Evolutionary conservation across 2,329 filamentous ascomycete species (phyloP).

Genomic region (Penicillium palitans): DNA sequence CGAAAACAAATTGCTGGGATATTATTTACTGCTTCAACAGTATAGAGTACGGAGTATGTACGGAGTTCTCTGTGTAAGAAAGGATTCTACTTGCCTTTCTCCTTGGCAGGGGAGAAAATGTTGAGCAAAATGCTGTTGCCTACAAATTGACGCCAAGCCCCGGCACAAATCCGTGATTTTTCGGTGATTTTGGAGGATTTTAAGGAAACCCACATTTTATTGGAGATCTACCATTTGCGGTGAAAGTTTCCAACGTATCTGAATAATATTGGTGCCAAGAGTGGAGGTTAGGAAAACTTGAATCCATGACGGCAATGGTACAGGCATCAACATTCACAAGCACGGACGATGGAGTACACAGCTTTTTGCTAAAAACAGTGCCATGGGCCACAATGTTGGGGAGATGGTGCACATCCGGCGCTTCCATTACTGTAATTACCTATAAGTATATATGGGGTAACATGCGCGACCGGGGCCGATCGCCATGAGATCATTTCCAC

Average conservation of each 20-base stretch:
- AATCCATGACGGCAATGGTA: not conserved
- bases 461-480: not conserved
- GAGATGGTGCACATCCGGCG: not conserved
- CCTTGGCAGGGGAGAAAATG: not conserved
- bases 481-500: conserved; percentile 1
- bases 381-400: not conserved
- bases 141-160: conserved; percentile 10
- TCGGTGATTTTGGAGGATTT: not conserved
- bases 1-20: not conserved
- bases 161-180: not conserved
- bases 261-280: conserved; percentile 8
- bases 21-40: not conserved
- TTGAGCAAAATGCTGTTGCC: conserved; percentile 23
- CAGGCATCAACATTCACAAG: not conserved
- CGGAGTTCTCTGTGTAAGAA: no score
- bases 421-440: not conserved
- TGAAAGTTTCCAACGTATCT: not conserved
- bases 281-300: conserved; percentile 8
- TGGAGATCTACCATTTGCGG: not conserved
- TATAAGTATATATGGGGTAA: conserved; percentile 1
- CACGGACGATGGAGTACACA: no score
- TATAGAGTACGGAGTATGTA: not conserved
- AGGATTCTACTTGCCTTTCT: not conserved
- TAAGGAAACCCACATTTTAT: not conserved
- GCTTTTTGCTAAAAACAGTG: not conserved